A percentile compares a stretch with the other conserved stretches of the same genome.
Conservation (phyloP, 2,329 filamentous ascomycete species). For the Nothophaeocryptopus gaeumannii region DNA sequence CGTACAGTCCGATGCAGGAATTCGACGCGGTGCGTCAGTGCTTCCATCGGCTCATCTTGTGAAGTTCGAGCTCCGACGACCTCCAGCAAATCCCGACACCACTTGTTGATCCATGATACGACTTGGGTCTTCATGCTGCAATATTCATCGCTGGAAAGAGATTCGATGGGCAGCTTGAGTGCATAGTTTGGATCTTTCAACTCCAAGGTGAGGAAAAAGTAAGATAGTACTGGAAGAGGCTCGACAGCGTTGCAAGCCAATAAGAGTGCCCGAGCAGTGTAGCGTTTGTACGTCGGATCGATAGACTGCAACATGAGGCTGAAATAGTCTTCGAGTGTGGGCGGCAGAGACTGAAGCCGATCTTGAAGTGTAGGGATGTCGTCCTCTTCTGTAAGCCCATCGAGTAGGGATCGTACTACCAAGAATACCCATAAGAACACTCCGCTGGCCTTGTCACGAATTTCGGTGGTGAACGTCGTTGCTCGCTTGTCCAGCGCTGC, state of each 20-base stretch:
- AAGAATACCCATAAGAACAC: conserved; percentile 25
- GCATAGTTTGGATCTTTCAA: no score
- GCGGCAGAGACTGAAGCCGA: conserved; percentile 7
- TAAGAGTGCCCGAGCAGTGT: conserved; percentile 7
- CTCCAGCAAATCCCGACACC: no score
- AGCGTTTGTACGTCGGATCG: conserved; percentile 11
- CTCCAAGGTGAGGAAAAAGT: no score
- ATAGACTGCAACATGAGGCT: conserved; percentile 11
- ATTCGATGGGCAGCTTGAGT: no score
- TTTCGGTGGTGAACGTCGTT: background rate
- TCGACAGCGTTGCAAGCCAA: background rate
- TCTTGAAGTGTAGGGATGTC: conserved; percentile 7
- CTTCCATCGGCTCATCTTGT: no score
- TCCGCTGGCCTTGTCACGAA: conserved; percentile 18
- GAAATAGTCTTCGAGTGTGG: conserved; percentile 19
- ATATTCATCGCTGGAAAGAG: no score
- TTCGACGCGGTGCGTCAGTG: background rate
- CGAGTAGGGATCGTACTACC: conserved; percentile 11
- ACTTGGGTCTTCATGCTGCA: no score
- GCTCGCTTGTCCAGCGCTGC: background rate
- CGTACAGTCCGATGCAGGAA: conserved; percentile 2
- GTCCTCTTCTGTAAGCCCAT: conserved; percentile 15
- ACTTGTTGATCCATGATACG: no score
- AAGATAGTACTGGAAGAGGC: background rate
- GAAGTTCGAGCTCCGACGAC: no score